Base-by-base conservation (phyloP, 2,329 filamentous ascomycete species). In the Pseudonectria foliicola region DNA sequence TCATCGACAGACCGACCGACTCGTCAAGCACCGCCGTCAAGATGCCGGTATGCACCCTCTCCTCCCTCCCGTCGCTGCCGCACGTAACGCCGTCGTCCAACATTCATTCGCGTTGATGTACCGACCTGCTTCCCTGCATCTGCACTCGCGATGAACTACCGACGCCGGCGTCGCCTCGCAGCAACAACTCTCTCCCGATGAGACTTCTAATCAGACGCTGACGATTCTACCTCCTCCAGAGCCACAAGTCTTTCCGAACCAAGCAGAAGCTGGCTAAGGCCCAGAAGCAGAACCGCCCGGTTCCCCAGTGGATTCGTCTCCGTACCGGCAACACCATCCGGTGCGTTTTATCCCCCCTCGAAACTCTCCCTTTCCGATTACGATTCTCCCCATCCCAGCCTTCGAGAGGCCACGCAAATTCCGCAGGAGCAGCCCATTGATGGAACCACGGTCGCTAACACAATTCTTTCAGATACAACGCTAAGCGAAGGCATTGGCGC, bases 191-290 rank as follows among this genome's bases (percentile, higher is more conserved):
- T 21, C 18, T n/a, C 18, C 18, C 18, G 18, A 21, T 21, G 18
- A 21, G 18, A 21, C 18, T 21, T 8, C 8, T 37, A 29, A 32
- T 15, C 30, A 16, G 42, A 43, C 45, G 44, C 56, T 59, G 48
- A 59, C 42, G 14, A 36, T 33, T 36, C 27, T 26, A 32, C 27
- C 35, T 25, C 44, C 25, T 44, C 27, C 68, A 96, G 90, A 90
- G 84, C 83, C 88, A 98, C 78, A 98, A 98, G 84, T 86, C 89
- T 68, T 98, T 98, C 88, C 85, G 89, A 70, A 95, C 89, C 74
- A 98, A 98, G 89, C 85, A 93, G 74, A 98, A 98, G 92, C 88
- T 98, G 77, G 92, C 92, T 67, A 95, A 90, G 80, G 92, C 92
- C 68, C 90, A 96, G 80, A 96, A 95, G 82, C 90, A 96, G 80